Base-by-base conservation (phyloP, 805 yeast genomes). In the Scheffersomyces ergatensis region DNA sequence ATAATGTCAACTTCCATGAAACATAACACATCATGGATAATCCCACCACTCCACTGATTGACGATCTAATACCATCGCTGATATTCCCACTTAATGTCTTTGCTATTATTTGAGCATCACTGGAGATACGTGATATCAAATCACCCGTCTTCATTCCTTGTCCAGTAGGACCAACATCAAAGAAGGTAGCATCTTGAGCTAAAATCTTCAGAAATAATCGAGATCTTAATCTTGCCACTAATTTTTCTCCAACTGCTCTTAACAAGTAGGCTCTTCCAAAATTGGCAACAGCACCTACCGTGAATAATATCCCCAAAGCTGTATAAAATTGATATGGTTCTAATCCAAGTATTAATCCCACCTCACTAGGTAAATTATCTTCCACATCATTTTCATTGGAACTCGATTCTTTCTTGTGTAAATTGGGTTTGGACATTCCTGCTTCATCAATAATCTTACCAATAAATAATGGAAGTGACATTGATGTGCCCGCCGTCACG, bases 381-480 rank as follows among this genome's bases (percentile, higher is more conserved):
- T 29, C 32, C 5, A 5, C 15, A 14, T 41, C 32, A 4, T 37
- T 37, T 26, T 47, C 26, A 3, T 34, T 29, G 12, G 18, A 16
- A 21, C 18, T 17, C 25, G 24, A 13, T 19, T 34, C 15, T 24
- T 43, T 25, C 19, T 17, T 24, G 2, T 19, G 15, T 11, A 25
- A 35, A 12, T 33, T 41, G 6, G 27, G 35, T 0, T n/a, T 8
- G 11, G 13, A 24, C 2, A 3, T 5, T 11, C 35, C 81, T 2
- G 82, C 76, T 58, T 90, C 98, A 59, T 90, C 98, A 16, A 92
- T 75, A 36, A 90, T 82, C 53, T 85, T 85, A 24, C 98, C 98
- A 42, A 92, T 85, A 18, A 88, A 72, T 34, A 83, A 67, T 6
- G 98, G 98, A 33, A 92, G 70, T 11, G 83, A 63, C 87, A 92